Conservation (phyloP, 1,284 basidiomycete species). For the Polyporus tsugae region DNA sequence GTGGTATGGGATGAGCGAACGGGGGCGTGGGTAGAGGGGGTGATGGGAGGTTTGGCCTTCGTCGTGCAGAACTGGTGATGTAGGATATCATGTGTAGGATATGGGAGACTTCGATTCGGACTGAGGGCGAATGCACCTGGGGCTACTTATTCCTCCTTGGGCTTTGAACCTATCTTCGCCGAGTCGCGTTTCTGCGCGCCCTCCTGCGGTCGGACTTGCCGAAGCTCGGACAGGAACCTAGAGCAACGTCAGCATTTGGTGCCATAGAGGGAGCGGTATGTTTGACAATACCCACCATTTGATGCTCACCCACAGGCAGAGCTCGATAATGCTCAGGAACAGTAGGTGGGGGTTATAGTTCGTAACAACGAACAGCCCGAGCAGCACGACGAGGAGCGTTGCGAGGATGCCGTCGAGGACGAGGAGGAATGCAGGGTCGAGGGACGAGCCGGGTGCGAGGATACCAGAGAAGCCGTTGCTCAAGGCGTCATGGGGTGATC, state of each 20-base stretch:
- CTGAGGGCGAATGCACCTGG: neutral
- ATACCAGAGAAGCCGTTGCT: conserved; percentile 46
- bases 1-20: conserved; percentile 84
- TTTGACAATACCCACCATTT: conserved; percentile 66
- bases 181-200: neutral
- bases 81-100: conserved; percentile 1
- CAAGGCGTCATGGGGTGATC: neutral
- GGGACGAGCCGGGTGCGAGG: conserved; percentile 75
- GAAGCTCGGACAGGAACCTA: conserved; percentile 52
- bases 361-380: conserved; percentile 62
- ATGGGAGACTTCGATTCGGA: neutral
- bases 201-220: conserved; percentile 30
- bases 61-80: neutral
- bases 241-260: neutral
- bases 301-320: conserved; percentile 76
- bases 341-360: conserved; percentile 70
- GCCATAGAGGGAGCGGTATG: neutral
- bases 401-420: conserved; percentile 69
- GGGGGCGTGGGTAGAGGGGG: conserved; percentile 50
- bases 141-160: conserved; percentile 34
- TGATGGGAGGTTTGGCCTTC: neutral
- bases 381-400: conserved; percentile 64
- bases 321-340: conserved; percentile 66
- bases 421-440: conserved; percentile 72
- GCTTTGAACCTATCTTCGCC: conserved; percentile 21